Evolutionary conservation across 2,329 filamentous ascomycete genomes (phyloP).

Genomic region (Herpomyces periplanetae): DNA sequence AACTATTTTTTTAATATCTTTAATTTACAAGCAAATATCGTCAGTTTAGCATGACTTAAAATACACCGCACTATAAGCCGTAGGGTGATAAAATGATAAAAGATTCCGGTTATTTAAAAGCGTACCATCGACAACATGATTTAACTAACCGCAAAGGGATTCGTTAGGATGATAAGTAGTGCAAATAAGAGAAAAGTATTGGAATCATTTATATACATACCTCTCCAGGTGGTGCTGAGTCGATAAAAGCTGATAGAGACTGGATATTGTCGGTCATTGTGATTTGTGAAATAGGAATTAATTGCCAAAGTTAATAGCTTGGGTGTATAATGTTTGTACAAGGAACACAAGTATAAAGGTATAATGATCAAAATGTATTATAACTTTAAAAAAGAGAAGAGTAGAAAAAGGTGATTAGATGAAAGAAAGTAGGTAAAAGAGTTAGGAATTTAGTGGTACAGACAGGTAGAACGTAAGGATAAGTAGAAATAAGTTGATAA

Average conservation of each 20-base stretch:
- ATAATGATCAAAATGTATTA: too few relatives aligned
- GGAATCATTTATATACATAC: constrained; percentile 13
- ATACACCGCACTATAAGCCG: constrained; percentile 1
- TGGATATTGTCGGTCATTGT: constrained; percentile 7
- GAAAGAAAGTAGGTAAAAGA: too few relatives aligned
- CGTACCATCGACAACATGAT: constrained; percentile 4
- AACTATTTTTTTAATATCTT: constrained; percentile 66
- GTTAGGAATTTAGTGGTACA: too few relatives aligned
- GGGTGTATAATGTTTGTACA: too few relatives aligned
- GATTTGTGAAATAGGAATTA: constrained; percentile 13
- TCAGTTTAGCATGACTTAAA: background rate
- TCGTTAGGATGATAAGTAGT: constrained; percentile 1
- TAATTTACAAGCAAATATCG: constrained; percentile 1
- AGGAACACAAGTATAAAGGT: too few relatives aligned
- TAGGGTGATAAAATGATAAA: background rate
- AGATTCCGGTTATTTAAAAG: background rate
- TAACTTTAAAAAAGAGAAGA: too few relatives aligned
- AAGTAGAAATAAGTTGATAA: too few relatives aligned
- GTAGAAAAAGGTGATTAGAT: too few relatives aligned
- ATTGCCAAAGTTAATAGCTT: too few relatives aligned
- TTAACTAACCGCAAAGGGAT: constrained; percentile 3
- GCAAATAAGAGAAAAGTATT: background rate
- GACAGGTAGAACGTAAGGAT: too few relatives aligned
- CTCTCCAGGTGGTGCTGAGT: constrained; percentile 83
- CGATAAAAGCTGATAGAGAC: constrained; percentile 32